Base-by-base conservation (phyloP, 1,139 yeast species). In the Candida sp. region DNA sequence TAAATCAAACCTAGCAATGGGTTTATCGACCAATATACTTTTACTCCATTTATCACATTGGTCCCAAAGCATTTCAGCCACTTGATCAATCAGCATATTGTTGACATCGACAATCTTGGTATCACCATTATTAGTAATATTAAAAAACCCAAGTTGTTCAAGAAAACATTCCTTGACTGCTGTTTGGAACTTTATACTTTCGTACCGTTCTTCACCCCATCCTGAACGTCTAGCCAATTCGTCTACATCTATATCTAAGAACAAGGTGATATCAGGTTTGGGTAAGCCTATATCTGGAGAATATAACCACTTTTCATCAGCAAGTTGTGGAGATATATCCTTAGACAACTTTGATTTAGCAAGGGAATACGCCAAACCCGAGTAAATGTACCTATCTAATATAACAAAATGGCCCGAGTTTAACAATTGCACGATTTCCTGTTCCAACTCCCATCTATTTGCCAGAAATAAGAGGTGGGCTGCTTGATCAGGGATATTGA, bases 161-260 rank as follows among this genome's bases (percentile, higher is more conserved):
- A 75, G 64, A 57, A 91, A 93, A 51, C 81, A 70, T 9, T 57
- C 43, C 47, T 81, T 78, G 4, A 95, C 99, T 36, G 68, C 67
- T 21, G 67, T 62, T 60, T 95, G 99, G 59, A 93, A 87, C 43
- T 77, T 82, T 6, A 65, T 62, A 36, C 75, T 76, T 59, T 95
- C 99, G 63, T 95, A 95, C 45, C 97, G 69, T 63, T 95, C 99
- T 22, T 82, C 84, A 21, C 99, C 99, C 73, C 87, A 95, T 1
- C 96, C 96, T 19, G 81, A 82, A 44, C 99, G 73, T 11, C 61
- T 55, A 15, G 68, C 57, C 38, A 75, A 65, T 32, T 81, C 84
- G 2, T 69, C 73, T 35, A 71, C 56, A 25, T 72, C 73, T 40
- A 89, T 77, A 22, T 89, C 84, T 46, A 95, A 68, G 52, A 93